A percentile compares a stretch with the other conserved stretches of the same genome.
These are phyloP conservation scores for Lepidium didymum DNA, from an alignment of 345 rosid genomes.

Conservation along the genomic window DNA sequence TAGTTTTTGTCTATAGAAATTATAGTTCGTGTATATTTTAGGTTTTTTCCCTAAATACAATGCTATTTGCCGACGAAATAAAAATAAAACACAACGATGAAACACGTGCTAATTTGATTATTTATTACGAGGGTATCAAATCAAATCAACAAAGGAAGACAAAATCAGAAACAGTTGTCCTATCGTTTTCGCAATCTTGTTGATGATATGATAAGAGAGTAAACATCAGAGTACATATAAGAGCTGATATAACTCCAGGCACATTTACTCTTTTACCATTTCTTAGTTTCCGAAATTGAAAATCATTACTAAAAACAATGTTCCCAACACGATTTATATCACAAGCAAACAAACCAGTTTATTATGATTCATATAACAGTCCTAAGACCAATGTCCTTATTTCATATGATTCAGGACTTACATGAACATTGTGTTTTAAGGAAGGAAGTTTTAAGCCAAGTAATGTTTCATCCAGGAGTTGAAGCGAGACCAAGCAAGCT, in stretches of 20 bases:
- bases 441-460: slow-evolving; percentile 26
- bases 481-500: slow-evolving; percentile 92
- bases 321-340: too few species aligned
- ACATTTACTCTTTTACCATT: not conserved
- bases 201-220: not conserved
- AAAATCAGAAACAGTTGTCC: not conserved
- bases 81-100: not conserved
- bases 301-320: not conserved
- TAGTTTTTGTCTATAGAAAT: too few species aligned
- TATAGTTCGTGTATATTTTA: too few species aligned
- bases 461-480: slow-evolving; percentile 68
- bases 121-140: not conserved
- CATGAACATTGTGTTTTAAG: not conserved
- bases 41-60: too few species aligned
- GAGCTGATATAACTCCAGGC: not conserved
- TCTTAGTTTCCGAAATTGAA: not conserved
- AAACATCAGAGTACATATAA: not conserved
- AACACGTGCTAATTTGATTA: not conserved
- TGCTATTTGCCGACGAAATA: not conserved
- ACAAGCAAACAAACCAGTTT: not conserved
- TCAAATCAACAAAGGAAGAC: not conserved
- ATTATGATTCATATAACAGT: not conserved
- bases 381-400: not conserved
- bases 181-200: slow-evolving; percentile 3
- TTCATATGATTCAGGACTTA: not conserved